Evolutionary conservation across 2,329 filamentous ascomycete species (phyloP).

Genomic region (Escovopsis sp.): DNA sequence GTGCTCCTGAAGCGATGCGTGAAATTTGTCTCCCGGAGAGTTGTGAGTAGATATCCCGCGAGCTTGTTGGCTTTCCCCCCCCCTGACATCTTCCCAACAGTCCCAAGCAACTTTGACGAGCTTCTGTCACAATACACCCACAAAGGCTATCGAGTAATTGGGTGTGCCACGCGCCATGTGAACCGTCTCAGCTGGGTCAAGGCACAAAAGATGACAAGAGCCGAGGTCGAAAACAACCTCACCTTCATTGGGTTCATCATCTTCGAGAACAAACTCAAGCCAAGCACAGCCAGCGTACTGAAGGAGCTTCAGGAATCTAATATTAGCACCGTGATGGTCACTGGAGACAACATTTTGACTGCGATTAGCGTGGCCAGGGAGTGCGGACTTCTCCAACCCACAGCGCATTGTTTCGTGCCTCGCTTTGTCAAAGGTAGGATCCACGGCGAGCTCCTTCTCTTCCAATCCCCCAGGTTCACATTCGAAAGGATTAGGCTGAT

Average conservation of each 20-base stretch:
- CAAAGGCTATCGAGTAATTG: constrained; percentile 90
- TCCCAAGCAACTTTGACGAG: constrained; percentile 82
- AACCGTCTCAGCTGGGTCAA: constrained; percentile 85
- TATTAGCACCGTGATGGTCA: constrained; percentile 90
- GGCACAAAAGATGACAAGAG: constrained; percentile 80
- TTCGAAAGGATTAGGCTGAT: neutral
- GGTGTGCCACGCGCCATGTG: constrained; percentile 79
- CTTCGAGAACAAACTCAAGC: constrained; percentile 97
- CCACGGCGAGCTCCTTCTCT: neutral
- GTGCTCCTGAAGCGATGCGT: constrained; percentile 89
- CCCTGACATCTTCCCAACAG: constrained; percentile 20
- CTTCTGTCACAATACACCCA: constrained; percentile 85
- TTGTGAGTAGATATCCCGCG: constrained; percentile 36
- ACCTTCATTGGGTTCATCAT: constrained; percentile 94
- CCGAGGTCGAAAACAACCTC: constrained; percentile 69
- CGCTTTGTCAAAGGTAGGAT: constrained; percentile 59
- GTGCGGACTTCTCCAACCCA: constrained; percentile 66
- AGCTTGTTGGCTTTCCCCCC: neutral
- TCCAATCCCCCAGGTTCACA: too few species aligned
- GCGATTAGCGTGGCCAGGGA: constrained; percentile 91
- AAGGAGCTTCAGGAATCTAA: constrained; percentile 69
- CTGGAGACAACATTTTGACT: constrained; percentile 93
- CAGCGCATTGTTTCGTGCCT: constrained; percentile 83
- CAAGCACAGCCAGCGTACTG: constrained; percentile 66
- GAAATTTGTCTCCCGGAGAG: constrained; percentile 77